phyloP scores from a whole-genome alignment of 805 yeast species.

The Kazachstania martiniae region DNA sequence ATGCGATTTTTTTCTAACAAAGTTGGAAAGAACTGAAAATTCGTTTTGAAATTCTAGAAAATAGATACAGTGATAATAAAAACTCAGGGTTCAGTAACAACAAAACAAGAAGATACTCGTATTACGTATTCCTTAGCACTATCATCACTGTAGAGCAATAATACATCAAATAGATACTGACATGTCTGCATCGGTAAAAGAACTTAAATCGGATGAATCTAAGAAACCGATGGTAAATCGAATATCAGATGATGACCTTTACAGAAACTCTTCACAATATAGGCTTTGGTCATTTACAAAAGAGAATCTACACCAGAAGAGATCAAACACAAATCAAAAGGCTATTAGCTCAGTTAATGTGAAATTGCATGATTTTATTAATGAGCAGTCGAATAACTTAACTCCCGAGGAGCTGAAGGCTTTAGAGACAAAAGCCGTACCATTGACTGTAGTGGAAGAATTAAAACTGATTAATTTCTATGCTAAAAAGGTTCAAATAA shows the following conservation, averaged over 20 bases:
- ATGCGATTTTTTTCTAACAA: too few relatives aligned
- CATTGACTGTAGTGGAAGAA: constrained; percentile 63
- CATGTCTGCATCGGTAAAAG: neutral
- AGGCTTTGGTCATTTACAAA: constrained; percentile 74
- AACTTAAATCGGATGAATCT: neutral
- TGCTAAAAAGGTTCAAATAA: constrained; percentile 56
- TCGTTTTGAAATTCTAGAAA: too few relatives aligned
- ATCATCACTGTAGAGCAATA: too few relatives aligned
- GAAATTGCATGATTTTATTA: constrained; percentile 21
- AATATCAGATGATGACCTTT: constrained; percentile 74
- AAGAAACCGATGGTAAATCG: constrained; percentile 12
- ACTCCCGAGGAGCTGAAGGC: constrained; percentile 24
- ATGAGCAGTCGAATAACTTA: constrained; percentile 12
- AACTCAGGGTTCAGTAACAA: too few relatives aligned
- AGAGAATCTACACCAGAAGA: constrained; percentile 40
- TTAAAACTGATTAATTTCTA: constrained; percentile 54
- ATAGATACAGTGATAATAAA: too few relatives aligned
- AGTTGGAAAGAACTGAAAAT: too few relatives aligned
- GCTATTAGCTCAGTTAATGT: constrained; percentile 35
- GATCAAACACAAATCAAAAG: constrained; percentile 41
- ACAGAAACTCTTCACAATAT: constrained; percentile 78
- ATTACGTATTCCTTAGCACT: too few relatives aligned
- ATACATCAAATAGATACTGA: too few relatives aligned
- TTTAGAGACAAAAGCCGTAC: constrained; percentile 25
- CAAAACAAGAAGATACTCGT: too few relatives aligned